Base-by-base conservation (phyloP, 148 eudicot species). In the Camellia japonica region DNA sequence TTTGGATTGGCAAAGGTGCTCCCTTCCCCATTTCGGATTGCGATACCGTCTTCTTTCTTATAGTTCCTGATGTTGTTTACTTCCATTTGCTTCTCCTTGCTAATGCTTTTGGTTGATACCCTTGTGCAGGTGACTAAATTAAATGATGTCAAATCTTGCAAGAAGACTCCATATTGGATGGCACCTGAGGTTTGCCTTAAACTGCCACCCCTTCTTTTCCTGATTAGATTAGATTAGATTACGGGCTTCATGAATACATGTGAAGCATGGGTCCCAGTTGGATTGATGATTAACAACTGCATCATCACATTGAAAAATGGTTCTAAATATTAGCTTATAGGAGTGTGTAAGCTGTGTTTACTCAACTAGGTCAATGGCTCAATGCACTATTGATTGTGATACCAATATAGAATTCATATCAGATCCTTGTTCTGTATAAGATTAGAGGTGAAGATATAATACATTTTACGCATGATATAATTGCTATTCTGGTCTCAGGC, bases 1-100 rank as follows among this genome's bases (percentile, higher is more conserved):
- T 94, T 94, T 83, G 98, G 98, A 62, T 89, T 94, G 89, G 97
- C 98, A 73, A 94, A 94, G 97, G 98, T 94, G 69, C 59, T 43
- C 51, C 73, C 52, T 68, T 41, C 63, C 68, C 79, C 82, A n/a
- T 51, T 81, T 75, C 6, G 16, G 38, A 46, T 65, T 62, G 43
- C 58, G 9, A 56, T 47, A 54, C 60, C 60, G 46, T 74, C 43
- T 41, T 43, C 23, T 71, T 19, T 58, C 13, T 61, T 47, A 18
- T 51, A 15, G 3, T 54, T 80, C 9, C 44, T 63, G 70, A 19
- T 71, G 62, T 49, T 42, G 11, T 73, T 11, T 72, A 51, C 43
- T 52, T 52, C 30, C 16, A 30, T 58, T 43, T 76, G 38, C 38
- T 30, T 30, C 78, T 19, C 3, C 42, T 13, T 54, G 42, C 55